Base-by-base conservation (phyloP, 2,329 filamentous ascomycete species). In the Coniosporium tulheliwenetii region DNA sequence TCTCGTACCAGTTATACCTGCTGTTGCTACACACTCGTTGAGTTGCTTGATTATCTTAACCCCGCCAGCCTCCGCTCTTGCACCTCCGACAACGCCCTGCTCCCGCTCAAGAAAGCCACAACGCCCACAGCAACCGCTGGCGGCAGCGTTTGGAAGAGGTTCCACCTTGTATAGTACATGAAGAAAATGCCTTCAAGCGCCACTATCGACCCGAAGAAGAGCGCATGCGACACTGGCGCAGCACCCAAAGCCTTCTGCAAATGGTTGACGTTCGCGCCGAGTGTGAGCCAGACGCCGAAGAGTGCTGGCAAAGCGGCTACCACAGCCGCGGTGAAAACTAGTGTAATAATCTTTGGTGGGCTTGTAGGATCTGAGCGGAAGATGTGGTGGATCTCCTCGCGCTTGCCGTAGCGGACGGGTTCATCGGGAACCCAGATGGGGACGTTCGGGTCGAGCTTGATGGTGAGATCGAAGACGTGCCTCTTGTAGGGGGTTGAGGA, bases 161-260 rank as follows among this genome's bases (percentile, higher is more conserved):
- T 94, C 87, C 89, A 95, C 55, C 66, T 76, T 40, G 75, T 81
- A 64, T 96, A 96, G 71, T 98, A 98, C 49, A 94, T 65, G 67
- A 91, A 89, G 65, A 98, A 95, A 42, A 94, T 78, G 12, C 75
- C 82, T 61, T 98, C 91, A 69, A 98, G 83, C 15, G 79, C 77
- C 33, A 94, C 45, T 42, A 98, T 77, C 5, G 86, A 94, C 39
- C 82, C 83, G 50, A 93, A 82, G 68, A 96, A 98, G 30, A 86
- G 60, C 29, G 68, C 67, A 58, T 98, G 89, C 5, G 89, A 80
- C 36, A 94, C 51, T 2, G 91, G 89, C 1, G 85, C 83, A 15
- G 73, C 69, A 43, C 75, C 67, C 39, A 95, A 63, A 8, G 91
- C 89, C 57, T 81, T 81, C 40, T 74, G 61, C 1, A 91, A 62